Evolutionary conservation across 2,329 filamentous ascomycete genomes (phyloP), one percentile per base, ranked within the genome.

Genomic region (Byssochlamys sp.): DNA sequence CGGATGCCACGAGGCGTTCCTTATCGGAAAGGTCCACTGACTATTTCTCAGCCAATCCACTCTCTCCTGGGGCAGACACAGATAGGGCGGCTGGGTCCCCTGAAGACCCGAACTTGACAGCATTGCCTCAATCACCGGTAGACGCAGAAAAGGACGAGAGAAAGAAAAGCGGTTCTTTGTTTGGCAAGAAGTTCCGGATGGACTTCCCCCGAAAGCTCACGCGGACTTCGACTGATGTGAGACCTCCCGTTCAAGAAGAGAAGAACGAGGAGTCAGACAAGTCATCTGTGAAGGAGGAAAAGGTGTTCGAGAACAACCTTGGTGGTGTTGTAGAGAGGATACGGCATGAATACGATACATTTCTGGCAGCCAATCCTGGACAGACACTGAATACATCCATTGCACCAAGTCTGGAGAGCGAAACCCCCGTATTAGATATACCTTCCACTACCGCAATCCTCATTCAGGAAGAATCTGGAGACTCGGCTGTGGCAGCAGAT

Each of bases 171-270:
- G 65, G 79, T 57, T 86, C 82, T 1, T 77, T 90, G 4, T 95
- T 95, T 69, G 85, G 88, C 50, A 94, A 91, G 75, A 90, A 90
- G 66, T 91, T 95, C 72, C 85, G 88, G 53, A 87, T 89, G 83
- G 82, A 80, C 60, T 81, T 73, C 63, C 87, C 86, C 66, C 96
- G 95, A 78, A 96, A 95, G 73, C 79, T 92, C 12, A 85, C 85
- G 11, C 83, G 90, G 14, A 82, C 83, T 0, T 83, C 82, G 27
- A 81, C 81, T 4, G 82, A 87, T 62, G 75, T 88, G 59, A 95
- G 94, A 70, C 85, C 89, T 0, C 82, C 83, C 1, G 80, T 85
- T 0, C 80, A 84, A 0, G 89, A 94, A 63, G 90, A 95, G 68
- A 92, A 91, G 71, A 69, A 74, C 1, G 82, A 84, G 60, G 80